Evolutionary conservation across 2,329 filamentous ascomycete genomes (phyloP).

Genomic region (Chrysoporthe austroafricana): DNA sequence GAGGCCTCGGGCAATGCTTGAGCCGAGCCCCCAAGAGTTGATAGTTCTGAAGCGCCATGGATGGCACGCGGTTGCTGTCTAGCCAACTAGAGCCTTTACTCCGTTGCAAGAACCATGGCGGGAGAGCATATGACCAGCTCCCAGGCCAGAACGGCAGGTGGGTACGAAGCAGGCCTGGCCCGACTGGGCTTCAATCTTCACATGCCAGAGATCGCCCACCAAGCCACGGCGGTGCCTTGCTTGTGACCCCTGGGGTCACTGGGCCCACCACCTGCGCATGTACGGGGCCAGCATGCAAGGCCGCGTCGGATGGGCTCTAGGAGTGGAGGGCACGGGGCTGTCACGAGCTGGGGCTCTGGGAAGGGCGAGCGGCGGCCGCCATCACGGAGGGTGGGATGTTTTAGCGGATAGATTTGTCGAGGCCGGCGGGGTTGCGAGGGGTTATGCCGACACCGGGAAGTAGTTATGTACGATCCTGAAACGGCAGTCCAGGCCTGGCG

Average conservation of each 20-base stretch:
- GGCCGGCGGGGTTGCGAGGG: too few species aligned
- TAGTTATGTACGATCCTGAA: too few species aligned
- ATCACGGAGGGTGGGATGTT: too few species aligned
- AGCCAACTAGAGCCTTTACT: neutral
- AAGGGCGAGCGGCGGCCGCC: too few species aligned
- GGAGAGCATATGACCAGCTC: neutral
- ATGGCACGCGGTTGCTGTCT: neutral
- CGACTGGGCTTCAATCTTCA: neutral
- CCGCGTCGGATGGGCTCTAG: neutral
- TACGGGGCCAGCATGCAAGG: neutral
- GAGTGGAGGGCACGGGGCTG: neutral
- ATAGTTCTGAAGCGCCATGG: too few species aligned
- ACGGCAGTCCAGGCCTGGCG: too few species aligned
- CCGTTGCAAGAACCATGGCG: neutral
- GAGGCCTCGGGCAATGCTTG: too few species aligned
- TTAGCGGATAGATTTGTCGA: too few species aligned
- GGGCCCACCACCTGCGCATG: neutral
- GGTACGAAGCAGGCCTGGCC: neutral
- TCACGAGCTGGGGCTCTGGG: too few species aligned
- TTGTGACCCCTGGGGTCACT: neutral
- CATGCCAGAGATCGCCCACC: neutral
- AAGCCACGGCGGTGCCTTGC: neutral
- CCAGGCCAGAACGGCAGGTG: neutral
- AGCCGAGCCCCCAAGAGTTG: too few species aligned
- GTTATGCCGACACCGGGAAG: too few species aligned